Conservation (phyloP, 1,284 basidiomycete genomes). For the Austroboletus niveus region DNA sequence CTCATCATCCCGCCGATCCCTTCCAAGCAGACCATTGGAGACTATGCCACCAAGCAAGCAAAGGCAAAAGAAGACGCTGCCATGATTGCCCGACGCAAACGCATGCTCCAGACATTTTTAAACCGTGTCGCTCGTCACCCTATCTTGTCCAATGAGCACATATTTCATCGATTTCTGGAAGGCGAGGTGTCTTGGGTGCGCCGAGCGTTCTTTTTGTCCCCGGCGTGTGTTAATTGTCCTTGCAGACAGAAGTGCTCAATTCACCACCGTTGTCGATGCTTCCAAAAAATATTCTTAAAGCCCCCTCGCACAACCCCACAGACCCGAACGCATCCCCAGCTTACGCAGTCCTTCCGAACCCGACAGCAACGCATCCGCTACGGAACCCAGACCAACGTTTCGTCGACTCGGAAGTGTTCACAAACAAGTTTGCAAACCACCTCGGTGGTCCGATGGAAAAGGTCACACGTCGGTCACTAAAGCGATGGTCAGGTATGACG, state of each 20-base stretch:
- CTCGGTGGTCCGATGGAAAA: constrained; percentile 93
- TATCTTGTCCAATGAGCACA: constrained; percentile 90
- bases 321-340: constrained; percentile 72
- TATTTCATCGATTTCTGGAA: constrained; percentile 94
- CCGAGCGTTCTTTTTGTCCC: neutral
- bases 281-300: constrained; percentile 95
- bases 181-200: constrained; percentile 93
- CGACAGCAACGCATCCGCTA: constrained; percentile 82
- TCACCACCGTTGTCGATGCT: constrained; percentile 88
- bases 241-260: constrained; percentile 84
- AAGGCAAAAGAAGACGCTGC: constrained; percentile 96
- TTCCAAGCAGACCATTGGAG: constrained; percentile 92
- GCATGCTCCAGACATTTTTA: constrained; percentile 95
- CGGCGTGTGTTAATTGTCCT: constrained; percentile 2
- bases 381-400: constrained; percentile 92
- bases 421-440: constrained; percentile 93
- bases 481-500: constrained; percentile 85
- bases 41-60: constrained; percentile 96
- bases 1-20: constrained; percentile 98
- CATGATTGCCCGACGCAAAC: constrained; percentile 88
- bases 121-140: constrained; percentile 89
- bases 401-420: constrained; percentile 95
- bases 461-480: constrained; percentile 87
- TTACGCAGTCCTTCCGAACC: constrained; percentile 85
- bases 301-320: constrained; percentile 92